Evolutionary conservation across 2,329 filamentous ascomycete species (phyloP), one percentile per base, ranked within the genome.

Genomic region (Sporothrix euskadiensis): DNA sequence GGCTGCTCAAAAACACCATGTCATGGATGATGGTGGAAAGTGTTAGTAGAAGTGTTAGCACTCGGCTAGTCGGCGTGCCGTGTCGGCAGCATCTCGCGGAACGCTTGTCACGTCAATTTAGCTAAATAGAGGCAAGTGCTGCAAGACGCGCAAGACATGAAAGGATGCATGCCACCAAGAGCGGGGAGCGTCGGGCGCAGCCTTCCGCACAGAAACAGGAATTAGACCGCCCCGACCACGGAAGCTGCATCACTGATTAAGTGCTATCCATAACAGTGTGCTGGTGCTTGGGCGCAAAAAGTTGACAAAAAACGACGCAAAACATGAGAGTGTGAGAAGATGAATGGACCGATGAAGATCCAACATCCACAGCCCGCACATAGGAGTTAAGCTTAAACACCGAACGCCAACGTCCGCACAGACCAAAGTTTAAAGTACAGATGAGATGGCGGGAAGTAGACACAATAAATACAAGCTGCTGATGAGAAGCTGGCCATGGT

Each of bases 51-150:
- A 8, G 35, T 8, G 35, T 35, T 35, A 49, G 47, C 5, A 8
- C n/a, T 65, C 59, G 59, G 59, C 35, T 65, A 41, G 10, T 65
- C 41, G 32, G 59, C 19, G 41, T 66, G 59, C 19, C 63, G 41
- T 49, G 26, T 66, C 63, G 41, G 63, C 44, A 22, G 35, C 16
- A 65, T 65, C 59, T 44, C n/a, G 59, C 59, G 59, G 59, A 22
- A 44, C n/a, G 35, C 39, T 41, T 65, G 59, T 26, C 41, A 49
- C 39, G n/a, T 30, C 61, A 47, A 22, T 30, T 9, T 26, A 26
- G 61, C 61, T 47, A 66, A 66, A 30, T 32, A n/a, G 9, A 26
- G 12, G 41, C 61, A 66, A 26, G 61, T 66, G 63, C 41, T 41
- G 63, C 52, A 6, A 35, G 35, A 35, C 5, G 8, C 35, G 35